These are phyloP conservation scores for Rhodosporidiobolus odoratus DNA, from an alignment of 768 basidiomycete genomes.

Conservation along the genomic window DNA sequence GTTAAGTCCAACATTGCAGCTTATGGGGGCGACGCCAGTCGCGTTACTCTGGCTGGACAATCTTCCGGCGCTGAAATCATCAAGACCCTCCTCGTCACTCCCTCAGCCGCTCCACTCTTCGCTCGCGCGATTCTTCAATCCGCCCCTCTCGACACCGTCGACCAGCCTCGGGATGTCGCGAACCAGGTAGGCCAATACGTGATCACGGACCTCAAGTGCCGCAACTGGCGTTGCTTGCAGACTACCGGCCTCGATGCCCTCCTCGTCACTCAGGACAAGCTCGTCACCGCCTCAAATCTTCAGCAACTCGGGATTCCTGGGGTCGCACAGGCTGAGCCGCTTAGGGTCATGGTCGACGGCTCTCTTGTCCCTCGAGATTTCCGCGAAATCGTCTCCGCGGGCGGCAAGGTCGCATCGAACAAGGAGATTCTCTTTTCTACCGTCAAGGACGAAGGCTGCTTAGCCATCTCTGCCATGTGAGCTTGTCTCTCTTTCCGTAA, in stretches of 20 bases:
- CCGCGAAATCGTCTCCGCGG: neutral
- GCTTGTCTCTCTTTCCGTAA: constrained; percentile 48
- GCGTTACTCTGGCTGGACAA: constrained; percentile 52
- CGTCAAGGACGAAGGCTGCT: constrained; percentile 65
- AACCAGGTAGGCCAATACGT: neutral
- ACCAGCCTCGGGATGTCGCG: constrained; percentile 23
- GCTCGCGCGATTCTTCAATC: constrained; percentile 74
- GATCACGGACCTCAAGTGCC: constrained; percentile 45
- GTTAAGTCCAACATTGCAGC: constrained; percentile 57
- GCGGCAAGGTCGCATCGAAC: neutral
- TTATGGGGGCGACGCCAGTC: constrained; percentile 63
- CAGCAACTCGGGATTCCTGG: constrained; percentile 3
- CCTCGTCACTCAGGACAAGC: constrained; percentile 52
- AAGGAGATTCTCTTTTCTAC: constrained; percentile 60
- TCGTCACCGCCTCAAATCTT: neutral
- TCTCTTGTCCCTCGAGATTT: constrained; percentile 54
- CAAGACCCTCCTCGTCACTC: constrained; percentile 66
- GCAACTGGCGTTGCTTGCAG: constrained; percentile 55
- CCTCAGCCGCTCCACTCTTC: constrained; percentile 68
- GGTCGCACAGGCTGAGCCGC: constrained; percentile 51
- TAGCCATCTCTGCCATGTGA: constrained; percentile 41
- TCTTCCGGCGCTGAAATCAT: constrained; percentile 57
- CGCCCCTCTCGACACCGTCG: constrained; percentile 61
- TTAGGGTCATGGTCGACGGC: constrained; percentile 66
- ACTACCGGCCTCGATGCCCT: constrained; percentile 55